Evolutionary conservation across 768 basidiomycete species (phyloP), one percentile per base, ranked within the genome.

Genomic region (Lepiota venenata): DNA sequence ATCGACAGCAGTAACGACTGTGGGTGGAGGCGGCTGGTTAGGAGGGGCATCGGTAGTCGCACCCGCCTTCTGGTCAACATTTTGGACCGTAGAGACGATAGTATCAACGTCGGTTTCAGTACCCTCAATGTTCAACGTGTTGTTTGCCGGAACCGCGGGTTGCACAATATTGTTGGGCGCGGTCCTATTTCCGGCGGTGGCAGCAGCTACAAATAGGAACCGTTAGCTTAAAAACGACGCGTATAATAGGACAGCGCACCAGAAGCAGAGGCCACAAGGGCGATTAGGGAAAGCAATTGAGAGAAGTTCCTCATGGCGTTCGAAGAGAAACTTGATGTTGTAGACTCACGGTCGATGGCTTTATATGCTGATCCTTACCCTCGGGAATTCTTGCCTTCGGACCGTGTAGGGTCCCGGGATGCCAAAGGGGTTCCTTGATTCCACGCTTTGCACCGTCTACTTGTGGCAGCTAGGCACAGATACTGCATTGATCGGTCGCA

Each of bases 1-100:
- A 59, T 80, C 77, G 36, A 78, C 56, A 2, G 76, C 77, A 29
- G 77, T 79, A 50, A 80, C 64, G 1, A 60, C 56, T 0, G 75
- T 77, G 2, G 66, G 63, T 0, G 69, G 60, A 25, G 72, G 64
- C 14, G 74, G 72, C 6, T 66, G 65, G 53, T 74, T 60, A 0
- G 77, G 76, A 0, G 58, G 63, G 1, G 62, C 55, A 29, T 64
- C 63, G 27, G 59, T 59, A 2, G 56, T 56, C 0, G 72, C 70
- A 3, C 73, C 69, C 2, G 63, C 52, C 56, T 77, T 77, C 62
- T 77, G 76, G 60, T 74, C 64, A 27, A 78, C 72, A 20, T 65
- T 57, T 5, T 48, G 14, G 11, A 60, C 68, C 2, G 74, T 75
- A 20, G 68, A 63, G 1, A 51, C 67, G 58, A 78, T 78, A 40